Evolutionary conservation across 2,329 filamentous ascomycete species (phyloP).

Genomic region (Aspergillus jensenii): DNA sequence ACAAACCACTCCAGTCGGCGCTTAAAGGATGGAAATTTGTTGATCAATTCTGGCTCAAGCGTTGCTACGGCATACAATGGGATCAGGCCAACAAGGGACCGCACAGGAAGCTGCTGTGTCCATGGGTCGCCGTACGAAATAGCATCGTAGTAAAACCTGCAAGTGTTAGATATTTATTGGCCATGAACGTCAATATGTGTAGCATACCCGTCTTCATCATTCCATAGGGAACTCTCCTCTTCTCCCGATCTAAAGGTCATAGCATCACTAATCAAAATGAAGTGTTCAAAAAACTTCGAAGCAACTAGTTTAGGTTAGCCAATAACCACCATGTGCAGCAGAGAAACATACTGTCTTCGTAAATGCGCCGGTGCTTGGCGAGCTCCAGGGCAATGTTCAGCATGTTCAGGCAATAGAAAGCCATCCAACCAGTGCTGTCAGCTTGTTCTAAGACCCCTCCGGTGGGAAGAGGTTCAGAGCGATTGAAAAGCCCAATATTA

Average conservation of each 20-base stretch:
- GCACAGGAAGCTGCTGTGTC: slow-evolving; percentile 87
- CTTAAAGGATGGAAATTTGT: slow-evolving; percentile 89
- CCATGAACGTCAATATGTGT: background rate
- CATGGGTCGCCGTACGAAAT: slow-evolving; percentile 94
- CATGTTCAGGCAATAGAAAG: slow-evolving; percentile 95
- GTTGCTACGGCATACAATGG: slow-evolving; percentile 91
- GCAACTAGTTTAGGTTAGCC: slow-evolving; percentile 57
- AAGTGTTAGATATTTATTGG: slow-evolving; percentile 14
- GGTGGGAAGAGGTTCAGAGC: slow-evolving; percentile 90
- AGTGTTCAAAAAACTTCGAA: slow-evolving; percentile 98
- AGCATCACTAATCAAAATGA: slow-evolving; percentile 95
- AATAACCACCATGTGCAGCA: background rate
- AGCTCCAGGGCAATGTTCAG: slow-evolving; percentile 94
- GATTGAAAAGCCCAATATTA: slow-evolving; percentile 97
- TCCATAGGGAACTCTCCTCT: slow-evolving; percentile 85
- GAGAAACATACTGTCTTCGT: slow-evolving; percentile 68
- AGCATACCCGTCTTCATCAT: slow-evolving; percentile 72
- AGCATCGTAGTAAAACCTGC: slow-evolving; percentile 91
- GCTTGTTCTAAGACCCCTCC: slow-evolving; percentile 93
- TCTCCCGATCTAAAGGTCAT: slow-evolving; percentile 80
- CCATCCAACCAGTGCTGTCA: slow-evolving; percentile 98
- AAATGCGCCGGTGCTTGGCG: slow-evolving; percentile 90
- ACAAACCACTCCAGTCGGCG: slow-evolving; percentile 93
- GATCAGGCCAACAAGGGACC: slow-evolving; percentile 89
- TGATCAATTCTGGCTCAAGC: slow-evolving; percentile 88